Percentiles rank a stretch among this genome's conserved stretches.
phyloP scores from a whole-genome alignment of 352 stramenopile genomes.

The Globisporangium recalcitrans region DNA sequence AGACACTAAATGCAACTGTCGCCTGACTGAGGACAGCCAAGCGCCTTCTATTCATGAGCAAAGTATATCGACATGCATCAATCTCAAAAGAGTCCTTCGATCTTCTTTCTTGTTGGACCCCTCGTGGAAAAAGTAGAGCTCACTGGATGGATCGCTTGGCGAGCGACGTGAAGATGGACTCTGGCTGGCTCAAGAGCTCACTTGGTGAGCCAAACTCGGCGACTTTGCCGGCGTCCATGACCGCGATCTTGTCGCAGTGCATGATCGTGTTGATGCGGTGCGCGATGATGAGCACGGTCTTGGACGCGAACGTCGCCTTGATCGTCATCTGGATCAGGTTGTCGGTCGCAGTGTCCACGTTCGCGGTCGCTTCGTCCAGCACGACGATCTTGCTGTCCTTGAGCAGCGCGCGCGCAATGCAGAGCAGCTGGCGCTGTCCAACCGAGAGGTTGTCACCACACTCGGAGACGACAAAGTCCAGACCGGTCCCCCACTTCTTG shows the following conservation, averaged over 20 bases:
- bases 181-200: constrained; percentile 44
- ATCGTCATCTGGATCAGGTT: constrained; percentile 40
- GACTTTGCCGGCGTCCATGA: constrained; percentile 86
- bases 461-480: constrained; percentile 32
- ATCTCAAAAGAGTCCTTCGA: no score
- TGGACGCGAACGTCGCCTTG: constrained; percentile 60
- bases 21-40: no score
- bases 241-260: constrained; percentile 90
- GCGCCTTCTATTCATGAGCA: no score
- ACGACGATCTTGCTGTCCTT: constrained; percentile 86
- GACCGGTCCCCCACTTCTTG: neutral
- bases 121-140: no score
- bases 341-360: constrained; percentile 82
- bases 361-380: constrained; percentile 94
- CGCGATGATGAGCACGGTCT: constrained; percentile 93
- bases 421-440: constrained; percentile 53
- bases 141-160: constrained; percentile 14
- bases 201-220: constrained; percentile 76
- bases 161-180: constrained; percentile 33
- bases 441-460: constrained; percentile 45
- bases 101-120: no score
- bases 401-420: constrained; percentile 91
- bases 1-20: no score
- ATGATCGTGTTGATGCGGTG: constrained; percentile 95
- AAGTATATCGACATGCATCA: no score